Evolutionary conservation across 768 basidiomycete genomes (phyloP).

Genomic region (Tylopilus felleus): DNA sequence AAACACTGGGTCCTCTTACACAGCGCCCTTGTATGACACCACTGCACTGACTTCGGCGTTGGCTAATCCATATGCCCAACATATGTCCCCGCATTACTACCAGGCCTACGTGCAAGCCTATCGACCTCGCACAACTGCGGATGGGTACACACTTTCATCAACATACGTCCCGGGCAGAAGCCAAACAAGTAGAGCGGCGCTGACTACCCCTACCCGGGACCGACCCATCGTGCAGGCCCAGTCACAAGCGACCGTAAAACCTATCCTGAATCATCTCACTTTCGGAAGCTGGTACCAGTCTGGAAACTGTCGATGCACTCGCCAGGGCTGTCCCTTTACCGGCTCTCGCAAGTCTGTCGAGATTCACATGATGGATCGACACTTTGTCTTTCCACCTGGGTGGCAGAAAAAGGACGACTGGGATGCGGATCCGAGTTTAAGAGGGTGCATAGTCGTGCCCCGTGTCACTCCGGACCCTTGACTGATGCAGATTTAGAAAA

Average conservation of each 20-base stretch:
- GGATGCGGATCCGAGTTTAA: conserved; percentile 81
- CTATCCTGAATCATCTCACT: conserved; percentile 17
- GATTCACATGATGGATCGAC: conserved; percentile 87
- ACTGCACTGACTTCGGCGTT: conserved; percentile 24
- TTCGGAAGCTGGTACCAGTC: conserved; percentile 55
- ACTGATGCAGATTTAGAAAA: conserved; percentile 47
- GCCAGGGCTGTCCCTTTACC: conserved; percentile 61
- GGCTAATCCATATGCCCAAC: conserved; percentile 30
- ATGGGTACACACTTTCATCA: conserved; percentile 40
- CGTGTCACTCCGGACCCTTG: neutral
- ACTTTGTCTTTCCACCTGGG: conserved; percentile 74
- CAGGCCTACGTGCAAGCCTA: conserved; percentile 48
- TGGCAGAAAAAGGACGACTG: conserved; percentile 67
- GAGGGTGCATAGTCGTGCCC: conserved; percentile 51
- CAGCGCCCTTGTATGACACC: conserved; percentile 21
- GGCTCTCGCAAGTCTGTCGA: conserved; percentile 72
- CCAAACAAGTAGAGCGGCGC: neutral
- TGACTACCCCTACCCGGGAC: neutral
- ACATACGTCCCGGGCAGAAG: conserved; percentile 30
- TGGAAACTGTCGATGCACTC: conserved; percentile 58
- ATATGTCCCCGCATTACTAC: conserved; percentile 48
- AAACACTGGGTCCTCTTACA: conserved; percentile 6
- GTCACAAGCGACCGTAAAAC: conserved; percentile 6
- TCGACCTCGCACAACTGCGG: conserved; percentile 24
- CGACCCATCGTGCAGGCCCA: conserved; percentile 1